Conservation (phyloP, 495 filamentous ascomycete species). For the Aspergillus panamensis region DNA sequence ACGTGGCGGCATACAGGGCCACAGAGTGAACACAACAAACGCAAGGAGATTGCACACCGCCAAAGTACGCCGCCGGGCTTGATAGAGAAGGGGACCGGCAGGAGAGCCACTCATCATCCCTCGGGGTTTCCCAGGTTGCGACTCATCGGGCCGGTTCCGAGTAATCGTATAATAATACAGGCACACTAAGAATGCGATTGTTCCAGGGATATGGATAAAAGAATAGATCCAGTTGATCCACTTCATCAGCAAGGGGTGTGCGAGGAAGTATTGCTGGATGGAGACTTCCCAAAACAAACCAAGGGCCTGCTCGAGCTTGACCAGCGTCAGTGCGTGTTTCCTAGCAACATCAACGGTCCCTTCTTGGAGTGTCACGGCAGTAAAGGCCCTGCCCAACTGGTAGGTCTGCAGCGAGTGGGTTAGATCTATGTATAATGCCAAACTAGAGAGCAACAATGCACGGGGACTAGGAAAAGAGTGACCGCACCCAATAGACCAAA, state of each 20-base stretch:
- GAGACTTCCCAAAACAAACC: slow-evolving; percentile 55
- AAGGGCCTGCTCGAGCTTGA: slow-evolving; percentile 51
- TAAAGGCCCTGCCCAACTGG: slow-evolving; percentile 60
- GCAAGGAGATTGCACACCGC: slow-evolving; percentile 72
- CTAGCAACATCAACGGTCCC: slow-evolving; percentile 55
- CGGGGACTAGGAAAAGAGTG: slow-evolving; percentile 2
- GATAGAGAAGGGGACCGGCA: slow-evolving; percentile 52
- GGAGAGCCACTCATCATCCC: slow-evolving; percentile 36
- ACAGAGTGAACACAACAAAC: slow-evolving; percentile 72
- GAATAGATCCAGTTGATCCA: slow-evolving; percentile 67
- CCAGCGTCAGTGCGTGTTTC: slow-evolving; percentile 54
- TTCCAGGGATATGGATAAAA: slow-evolving; percentile 79
- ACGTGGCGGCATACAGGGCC: slow-evolving; percentile 79
- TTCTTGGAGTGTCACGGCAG: slow-evolving; percentile 55
- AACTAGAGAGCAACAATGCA: neutral
- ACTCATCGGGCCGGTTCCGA: slow-evolving; percentile 37
- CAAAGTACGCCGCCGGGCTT: slow-evolving; percentile 63
- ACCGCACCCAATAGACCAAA: slow-evolving; percentile 57
- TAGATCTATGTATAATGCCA: neutral
- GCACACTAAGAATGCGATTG: slow-evolving; percentile 65
- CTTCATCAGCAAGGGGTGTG: slow-evolving; percentile 39
- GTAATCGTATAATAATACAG: slow-evolving; percentile 65
- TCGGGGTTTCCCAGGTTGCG: slow-evolving; percentile 34
- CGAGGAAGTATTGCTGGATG: slow-evolving; percentile 55
- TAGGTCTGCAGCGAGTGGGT: slow-evolving; percentile 44